Evolutionary conservation across 768 basidiomycete genomes (phyloP).

Genomic region (Leccinum olivaceopallidum): DNA sequence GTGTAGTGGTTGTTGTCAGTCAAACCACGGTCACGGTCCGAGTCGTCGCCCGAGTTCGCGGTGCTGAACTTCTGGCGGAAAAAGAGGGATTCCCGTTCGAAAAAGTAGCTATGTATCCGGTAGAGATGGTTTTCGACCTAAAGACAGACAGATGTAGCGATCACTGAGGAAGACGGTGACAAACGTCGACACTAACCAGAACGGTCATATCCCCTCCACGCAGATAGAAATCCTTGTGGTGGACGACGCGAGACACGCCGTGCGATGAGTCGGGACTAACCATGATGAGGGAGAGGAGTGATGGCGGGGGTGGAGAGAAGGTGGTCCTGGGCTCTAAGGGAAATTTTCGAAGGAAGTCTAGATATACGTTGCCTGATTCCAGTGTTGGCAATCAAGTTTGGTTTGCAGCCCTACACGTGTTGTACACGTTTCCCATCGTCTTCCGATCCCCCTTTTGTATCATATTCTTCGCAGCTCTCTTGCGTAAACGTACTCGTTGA

Average conservation of each 20-base stretch:
- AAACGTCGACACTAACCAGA: slow-evolving; percentile 41
- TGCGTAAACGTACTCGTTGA: slow-evolving; percentile 31
- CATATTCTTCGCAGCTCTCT: slow-evolving; percentile 14
- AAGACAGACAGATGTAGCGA: slow-evolving; percentile 20
- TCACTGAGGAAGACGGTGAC: neutral
- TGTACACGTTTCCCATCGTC: slow-evolving; percentile 31
- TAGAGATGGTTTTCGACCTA: slow-evolving; percentile 61
- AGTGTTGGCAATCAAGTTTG: slow-evolving; percentile 26
- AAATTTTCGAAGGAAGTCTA: slow-evolving; percentile 39
- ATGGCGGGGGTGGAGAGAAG: slow-evolving; percentile 26
- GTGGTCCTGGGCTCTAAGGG: slow-evolving; percentile 32
- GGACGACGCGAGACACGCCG: slow-evolving; percentile 34
- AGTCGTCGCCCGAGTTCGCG: slow-evolving; percentile 32
- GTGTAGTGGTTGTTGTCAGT: slow-evolving; percentile 38
- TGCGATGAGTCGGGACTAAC: slow-evolving; percentile 23
- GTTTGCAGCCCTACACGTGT: slow-evolving; percentile 36
- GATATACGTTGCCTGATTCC: slow-evolving; percentile 35
- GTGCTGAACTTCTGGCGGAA: slow-evolving; percentile 41
- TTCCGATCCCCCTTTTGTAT: slow-evolving; percentile 21
- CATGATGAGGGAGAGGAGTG: slow-evolving; percentile 34
- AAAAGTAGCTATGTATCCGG: slow-evolving; percentile 60
- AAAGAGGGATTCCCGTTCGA: slow-evolving; percentile 56
- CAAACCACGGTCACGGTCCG: slow-evolving; percentile 37
- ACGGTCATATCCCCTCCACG: slow-evolving; percentile 59
- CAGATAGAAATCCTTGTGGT: slow-evolving; percentile 52